Conservation (phyloP, 306 rosid genomes). For the Ormosia semicastrata region DNA sequence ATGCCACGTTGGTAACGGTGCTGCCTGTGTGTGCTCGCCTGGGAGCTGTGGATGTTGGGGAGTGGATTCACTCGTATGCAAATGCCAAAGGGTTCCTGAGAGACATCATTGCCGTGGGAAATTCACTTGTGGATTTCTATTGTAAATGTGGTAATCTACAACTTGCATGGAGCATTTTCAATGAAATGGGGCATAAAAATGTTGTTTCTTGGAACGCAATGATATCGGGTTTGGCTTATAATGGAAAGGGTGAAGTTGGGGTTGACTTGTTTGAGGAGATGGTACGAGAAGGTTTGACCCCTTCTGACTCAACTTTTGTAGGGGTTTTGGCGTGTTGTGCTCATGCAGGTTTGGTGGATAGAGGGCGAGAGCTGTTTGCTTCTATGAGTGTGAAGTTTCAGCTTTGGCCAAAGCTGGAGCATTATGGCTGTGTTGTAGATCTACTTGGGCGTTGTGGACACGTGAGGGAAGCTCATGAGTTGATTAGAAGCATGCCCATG, state of each 20-base stretch:
- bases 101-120: conserved; percentile 51
- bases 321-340: conserved; percentile 75
- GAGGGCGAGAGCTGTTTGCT: conserved; percentile 59
- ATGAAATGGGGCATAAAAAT: conserved; percentile 49
- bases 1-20: conserved; percentile 63
- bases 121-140: conserved; percentile 68
- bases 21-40: conserved; percentile 75
- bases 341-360: conserved; percentile 73
- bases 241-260: conserved; percentile 73
- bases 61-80: conserved; percentile 57
- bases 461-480: conserved; percentile 55
- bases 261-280: conserved; percentile 64
- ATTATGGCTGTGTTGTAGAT: conserved; percentile 85
- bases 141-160: conserved; percentile 69
- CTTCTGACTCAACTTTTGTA: conserved; percentile 64
- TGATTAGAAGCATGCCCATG: conserved; percentile 71
- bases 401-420: conserved; percentile 68
- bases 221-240: conserved; percentile 77
- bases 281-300: conserved; percentile 43
- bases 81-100: conserved; percentile 33
- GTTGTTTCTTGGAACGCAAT: conserved; percentile 75
- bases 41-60: conserved; percentile 62
- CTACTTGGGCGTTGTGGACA: conserved; percentile 69
- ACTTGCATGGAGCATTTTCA: conserved; percentile 49
- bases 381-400: conserved; percentile 44